phyloP scores from a whole-genome alignment of 2,329 filamentous ascomycete genomes.

The Pseudogymnoascus sp. region DNA sequence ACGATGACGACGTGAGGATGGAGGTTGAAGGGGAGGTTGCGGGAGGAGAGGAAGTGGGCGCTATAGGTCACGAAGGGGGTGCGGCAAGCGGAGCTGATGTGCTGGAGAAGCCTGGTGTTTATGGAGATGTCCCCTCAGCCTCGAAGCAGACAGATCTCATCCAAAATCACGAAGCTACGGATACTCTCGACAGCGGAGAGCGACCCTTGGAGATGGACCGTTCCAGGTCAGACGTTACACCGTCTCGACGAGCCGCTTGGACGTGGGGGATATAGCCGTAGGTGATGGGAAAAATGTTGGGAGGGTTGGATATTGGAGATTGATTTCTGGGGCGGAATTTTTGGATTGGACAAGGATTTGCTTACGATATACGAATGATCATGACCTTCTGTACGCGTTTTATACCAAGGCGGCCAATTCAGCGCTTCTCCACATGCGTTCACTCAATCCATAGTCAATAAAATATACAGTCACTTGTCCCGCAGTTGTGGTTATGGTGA shows the following conservation, averaged over 20 bases:
- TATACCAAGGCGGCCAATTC: background rate
- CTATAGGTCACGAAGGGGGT: background rate
- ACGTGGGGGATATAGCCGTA: background rate
- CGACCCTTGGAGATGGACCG: background rate
- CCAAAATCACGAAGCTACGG: background rate
- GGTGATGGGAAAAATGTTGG: background rate
- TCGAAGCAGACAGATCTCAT: background rate
- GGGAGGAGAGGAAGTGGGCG: slow-evolving; percentile 10
- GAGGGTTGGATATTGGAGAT: background rate
- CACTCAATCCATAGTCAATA: background rate
- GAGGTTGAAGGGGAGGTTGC: slow-evolving; percentile 10
- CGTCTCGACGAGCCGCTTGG: background rate
- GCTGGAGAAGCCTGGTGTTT: background rate
- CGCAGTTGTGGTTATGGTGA: background rate
- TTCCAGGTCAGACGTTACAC: background rate
- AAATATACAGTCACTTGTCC: background rate
- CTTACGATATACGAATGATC: background rate
- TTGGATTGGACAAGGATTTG: background rate
- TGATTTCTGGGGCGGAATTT: background rate
- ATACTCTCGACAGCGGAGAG: background rate
- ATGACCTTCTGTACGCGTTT: background rate
- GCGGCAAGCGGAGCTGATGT: background rate
- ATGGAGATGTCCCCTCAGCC: background rate
- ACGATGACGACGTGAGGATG: background rate
- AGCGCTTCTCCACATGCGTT: background rate